Base-by-base conservation (phyloP, 1,284 basidiomycete species). In the Jaminaea rosea region DNA sequence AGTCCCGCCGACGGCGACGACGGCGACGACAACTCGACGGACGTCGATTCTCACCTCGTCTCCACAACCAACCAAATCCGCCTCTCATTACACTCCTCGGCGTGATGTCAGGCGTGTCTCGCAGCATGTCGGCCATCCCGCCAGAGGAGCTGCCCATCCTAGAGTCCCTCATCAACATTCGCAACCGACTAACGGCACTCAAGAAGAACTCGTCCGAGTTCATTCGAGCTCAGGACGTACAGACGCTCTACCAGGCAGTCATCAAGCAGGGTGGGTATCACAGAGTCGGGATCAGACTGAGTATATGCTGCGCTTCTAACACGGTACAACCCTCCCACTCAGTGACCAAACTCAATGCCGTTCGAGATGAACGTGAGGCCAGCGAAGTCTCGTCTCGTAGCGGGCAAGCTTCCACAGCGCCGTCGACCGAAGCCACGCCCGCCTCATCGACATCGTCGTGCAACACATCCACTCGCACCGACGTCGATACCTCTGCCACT, bases 121-220 rank as follows among this genome's bases (percentile, higher is more conserved):
- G 52, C 23, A 37, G 23, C 60, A 71, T 71, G 64, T 65, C 67
- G 23, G 62, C 62, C 39, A 73, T 69, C 27, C 77, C 59, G 39
- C 69, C 77, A 62, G 77, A 78, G 56, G 80, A 97, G 80, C 80
- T 93, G 60, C 85, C 89, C 55, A 91, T 98, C 75, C 84, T 98
- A 69, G 93, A 97, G 79, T 81, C 87, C 24, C 82, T 98, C 63
- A 92, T 97, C 76, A 91, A 87, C 76, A 94, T 97, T 73, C 84
- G 93, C 51, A 93, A 94, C 76, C 83, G 80, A 1, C 72, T 74
- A 27, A 89, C 87, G 4, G 88, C 84, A 26, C 82, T 90, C 73
- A 90, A 90, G 80, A 87, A 86, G 79, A 85, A 91, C 78, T 81
- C 87, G 67, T 82, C 83, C 63, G 83, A 88, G 63, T 93, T 85